Evolutionary conservation across 2,329 filamentous ascomycete genomes (phyloP).

Genomic region (Stagonosporopsis rhizophila): DNA sequence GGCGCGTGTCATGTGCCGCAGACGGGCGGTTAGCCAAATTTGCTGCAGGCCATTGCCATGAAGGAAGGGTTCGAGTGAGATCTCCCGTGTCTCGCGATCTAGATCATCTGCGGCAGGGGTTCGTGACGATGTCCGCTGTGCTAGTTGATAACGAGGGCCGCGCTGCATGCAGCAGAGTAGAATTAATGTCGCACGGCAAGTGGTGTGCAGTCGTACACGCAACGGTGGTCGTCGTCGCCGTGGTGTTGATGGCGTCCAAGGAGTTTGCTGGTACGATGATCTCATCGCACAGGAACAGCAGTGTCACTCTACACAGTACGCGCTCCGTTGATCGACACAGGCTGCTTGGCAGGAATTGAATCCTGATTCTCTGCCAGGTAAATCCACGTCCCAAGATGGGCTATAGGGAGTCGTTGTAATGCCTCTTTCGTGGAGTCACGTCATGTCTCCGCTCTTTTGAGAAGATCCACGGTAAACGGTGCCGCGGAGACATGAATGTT

Average conservation of each 20-base stretch:
- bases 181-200: neutral
- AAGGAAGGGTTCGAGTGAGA: slow-evolving; percentile 13
- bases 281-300: slow-evolving; percentile 7
- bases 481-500: slow-evolving; percentile 7
- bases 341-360: slow-evolving; percentile 14
- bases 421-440: slow-evolving; percentile 15
- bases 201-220: slow-evolving; percentile 10
- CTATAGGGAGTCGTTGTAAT: slow-evolving; percentile 5
- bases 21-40: slow-evolving; percentile 16
- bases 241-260: slow-evolving; percentile 9
- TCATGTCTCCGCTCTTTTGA: slow-evolving; percentile 21
- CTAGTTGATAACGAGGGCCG: slow-evolving; percentile 11
- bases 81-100: slow-evolving; percentile 24
- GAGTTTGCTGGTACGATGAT: slow-evolving; percentile 15
- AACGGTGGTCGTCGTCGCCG: slow-evolving; percentile 6
- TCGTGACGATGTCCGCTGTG: slow-evolving; percentile 9
- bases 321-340: slow-evolving; percentile 8
- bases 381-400: slow-evolving; percentile 5
- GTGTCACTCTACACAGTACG: slow-evolving; percentile 9
- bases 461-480: slow-evolving; percentile 21
- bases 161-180: neutral
- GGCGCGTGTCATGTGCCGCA: slow-evolving; percentile 19
- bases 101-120: slow-evolving; percentile 19
- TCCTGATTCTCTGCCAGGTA: slow-evolving; percentile 17
- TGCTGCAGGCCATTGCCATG: slow-evolving; percentile 16